A percentile compares a stretch with the other conserved stretches of the same genome.
Conservation (phyloP, 495 filamentous ascomycete genomes). For the Aspergillus sparsus region DNA sequence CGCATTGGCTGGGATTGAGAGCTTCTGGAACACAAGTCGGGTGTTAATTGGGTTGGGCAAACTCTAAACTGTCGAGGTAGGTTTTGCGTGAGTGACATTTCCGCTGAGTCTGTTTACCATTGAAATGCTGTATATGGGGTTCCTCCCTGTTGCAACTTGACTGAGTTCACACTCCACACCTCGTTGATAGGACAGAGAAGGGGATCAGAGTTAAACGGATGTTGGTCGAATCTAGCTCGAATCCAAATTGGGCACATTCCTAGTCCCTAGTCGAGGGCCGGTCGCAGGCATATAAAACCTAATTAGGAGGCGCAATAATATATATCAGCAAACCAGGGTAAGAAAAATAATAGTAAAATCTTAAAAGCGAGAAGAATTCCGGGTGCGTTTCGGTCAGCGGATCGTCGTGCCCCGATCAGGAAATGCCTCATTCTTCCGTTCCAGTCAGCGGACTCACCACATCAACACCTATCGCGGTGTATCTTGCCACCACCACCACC, state of each 20-base stretch:
- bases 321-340: background rate
- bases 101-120: conserved; percentile 1
- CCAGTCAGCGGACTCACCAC: background rate
- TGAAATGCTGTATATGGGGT: background rate
- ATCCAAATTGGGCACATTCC: background rate
- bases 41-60: background rate
- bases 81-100: background rate
- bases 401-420: conserved; percentile 1
- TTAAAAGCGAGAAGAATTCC: background rate
- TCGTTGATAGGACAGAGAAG: background rate
- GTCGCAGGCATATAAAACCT: conserved; percentile 13
- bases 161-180: background rate
- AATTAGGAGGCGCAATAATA: conserved; percentile 1
- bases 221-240: conserved; percentile 7
- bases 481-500: background rate
- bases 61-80: background rate
- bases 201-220: background rate
- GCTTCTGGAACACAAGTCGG: conserved; percentile 8
- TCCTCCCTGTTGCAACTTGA: background rate
- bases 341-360: background rate
- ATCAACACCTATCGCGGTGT: background rate
- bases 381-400: conserved; percentile 6
- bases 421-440: conserved; percentile 5
- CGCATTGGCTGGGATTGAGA: background rate
- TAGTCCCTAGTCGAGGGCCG: conserved; percentile 1